A percentile compares a stretch with the other conserved stretches of the same genome.
These are phyloP conservation scores for Blastobotrys americana DNA, from an alignment of 805 yeast species.

Conservation along the genomic window DNA sequence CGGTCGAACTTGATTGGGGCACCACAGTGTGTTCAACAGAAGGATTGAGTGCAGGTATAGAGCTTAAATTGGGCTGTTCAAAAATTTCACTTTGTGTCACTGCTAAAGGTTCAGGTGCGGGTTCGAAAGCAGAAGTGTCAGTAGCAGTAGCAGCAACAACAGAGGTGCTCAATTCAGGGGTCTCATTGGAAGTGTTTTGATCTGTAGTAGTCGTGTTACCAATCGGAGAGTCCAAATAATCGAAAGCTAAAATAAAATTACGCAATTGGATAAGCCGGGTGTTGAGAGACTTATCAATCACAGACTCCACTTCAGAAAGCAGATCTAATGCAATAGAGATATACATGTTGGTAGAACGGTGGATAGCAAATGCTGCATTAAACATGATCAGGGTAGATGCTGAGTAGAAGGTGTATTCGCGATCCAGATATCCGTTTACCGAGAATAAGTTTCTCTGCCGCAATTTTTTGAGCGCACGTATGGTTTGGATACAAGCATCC, in stretches of 20 bases:
- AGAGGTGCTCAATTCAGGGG: not conserved
- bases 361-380: conserved; percentile 18
- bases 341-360: conserved; percentile 12
- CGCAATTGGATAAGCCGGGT: conserved; percentile 15
- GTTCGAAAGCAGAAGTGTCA: too few relatives aligned
- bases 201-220: not conserved
- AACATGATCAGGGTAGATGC: conserved; percentile 21
- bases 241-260: conserved; percentile 13
- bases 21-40: too few relatives aligned
- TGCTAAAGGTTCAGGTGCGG: too few relatives aligned
- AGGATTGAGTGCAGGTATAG: too few relatives aligned
- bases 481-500: conserved; percentile 21
- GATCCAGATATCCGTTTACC: conserved; percentile 19
- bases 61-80: too few relatives aligned
- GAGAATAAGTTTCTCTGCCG: conserved; percentile 11
- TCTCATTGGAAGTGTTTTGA: not conserved
- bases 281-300: conserved; percentile 16
- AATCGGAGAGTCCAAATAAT: conserved; percentile 9
- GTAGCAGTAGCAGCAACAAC: not conserved
- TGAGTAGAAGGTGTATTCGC: conserved; percentile 21
- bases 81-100: too few relatives aligned
- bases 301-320: conserved; percentile 6
- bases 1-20: too few relatives aligned
- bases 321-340: conserved; percentile 17
- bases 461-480: conserved; percentile 13